Base-by-base conservation (phyloP, 441 rosid genomes). In the Lagerstroemia fauriei region DNA sequence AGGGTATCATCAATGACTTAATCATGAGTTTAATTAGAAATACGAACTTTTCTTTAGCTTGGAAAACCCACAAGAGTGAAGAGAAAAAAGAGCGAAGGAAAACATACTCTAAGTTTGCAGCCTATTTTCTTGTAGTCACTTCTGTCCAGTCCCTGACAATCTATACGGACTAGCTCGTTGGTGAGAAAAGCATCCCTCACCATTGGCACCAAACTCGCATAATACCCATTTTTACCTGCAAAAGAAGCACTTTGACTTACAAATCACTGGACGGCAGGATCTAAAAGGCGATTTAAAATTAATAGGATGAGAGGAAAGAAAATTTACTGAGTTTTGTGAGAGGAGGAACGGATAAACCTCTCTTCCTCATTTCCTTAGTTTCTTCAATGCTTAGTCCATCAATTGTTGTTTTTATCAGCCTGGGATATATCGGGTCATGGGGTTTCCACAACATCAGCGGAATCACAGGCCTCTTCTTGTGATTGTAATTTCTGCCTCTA, bases 361-460 rank as follows among this genome's bases (percentile, higher is more conserved):
- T 89, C 86, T 92, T 94, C 86, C 97, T 91, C 94, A 93, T 94
- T 83, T 89, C 91, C 87, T 91, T 93, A 1, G 98, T 95, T 88
- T 95, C 98, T 73, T 89, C 92, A 0, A 95, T 93, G 87, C 90
- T 93, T 47, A 93, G 85, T 79, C 98, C 97, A 66, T 92, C 95
- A 9, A 93, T 90, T 0, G 98, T 93, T 73, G 98, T 95, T 84
- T 91, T 95, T 81, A 96, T 93, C 84, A 96, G 77, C 89, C 88
- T 90, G 68, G 98, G 98, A 83, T 95, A 93, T 56, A 93, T 86
- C 0, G 96, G 99, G 84, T 95, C 98, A 71, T 93, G 97, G 87
- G 97, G 99, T 85, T 86, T 93, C 98, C 99, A 94, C 89, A 96
- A 82, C 98, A 94, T 92, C 78, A 96, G 80, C 20, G 98, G 98